These are phyloP conservation scores for Gentiana dahurica DNA, from an alignment of 257 asterid genomes.

Conservation along the genomic window DNA sequence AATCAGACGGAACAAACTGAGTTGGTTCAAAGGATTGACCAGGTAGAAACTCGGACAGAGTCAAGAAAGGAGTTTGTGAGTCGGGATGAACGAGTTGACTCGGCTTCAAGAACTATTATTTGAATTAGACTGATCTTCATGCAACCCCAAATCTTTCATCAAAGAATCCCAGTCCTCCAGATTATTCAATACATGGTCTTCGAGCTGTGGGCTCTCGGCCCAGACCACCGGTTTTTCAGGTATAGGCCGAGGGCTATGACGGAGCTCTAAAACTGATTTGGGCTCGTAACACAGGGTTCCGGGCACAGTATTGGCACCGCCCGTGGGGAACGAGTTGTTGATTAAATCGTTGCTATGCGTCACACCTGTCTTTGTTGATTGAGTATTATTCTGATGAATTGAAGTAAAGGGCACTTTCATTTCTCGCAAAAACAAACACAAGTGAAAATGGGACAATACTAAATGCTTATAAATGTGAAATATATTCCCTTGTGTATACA, in stretches of 20 bases:
- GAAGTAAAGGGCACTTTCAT: constrained; percentile 85
- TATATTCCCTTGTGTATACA: not conserved
- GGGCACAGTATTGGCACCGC: constrained; percentile 5
- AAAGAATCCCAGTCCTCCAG: constrained; percentile 72
- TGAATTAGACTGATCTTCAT: constrained; percentile 31
- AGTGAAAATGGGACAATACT: constrained; percentile 5
- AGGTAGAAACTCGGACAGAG: constrained; percentile 34
- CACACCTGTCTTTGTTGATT: constrained; percentile 19
- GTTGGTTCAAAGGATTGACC: constrained; percentile 33
- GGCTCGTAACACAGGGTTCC: constrained; percentile 46
- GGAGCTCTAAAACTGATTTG: constrained; percentile 74
- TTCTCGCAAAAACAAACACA: constrained; percentile 21
- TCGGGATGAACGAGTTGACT: constrained; percentile 13
- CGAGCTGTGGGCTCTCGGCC: constrained; percentile 53
- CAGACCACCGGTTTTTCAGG: constrained; percentile 22
- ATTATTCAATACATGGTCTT: constrained; percentile 58
- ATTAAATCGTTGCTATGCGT: constrained; percentile 7
- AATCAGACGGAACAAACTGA: constrained; percentile 35
- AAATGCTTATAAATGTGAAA: not conserved
- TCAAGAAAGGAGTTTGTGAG: constrained; percentile 23
- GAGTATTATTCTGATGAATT: constrained; percentile 17
- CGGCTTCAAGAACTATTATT: not conserved
- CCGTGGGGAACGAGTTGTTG: constrained; percentile 6
- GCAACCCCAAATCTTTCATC: constrained; percentile 79
- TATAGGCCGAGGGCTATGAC: constrained; percentile 53